Evolutionary conservation across 345 rosid species (phyloP), one percentile per base, ranked within the genome.

Genomic region (Gossypium bickii): DNA sequence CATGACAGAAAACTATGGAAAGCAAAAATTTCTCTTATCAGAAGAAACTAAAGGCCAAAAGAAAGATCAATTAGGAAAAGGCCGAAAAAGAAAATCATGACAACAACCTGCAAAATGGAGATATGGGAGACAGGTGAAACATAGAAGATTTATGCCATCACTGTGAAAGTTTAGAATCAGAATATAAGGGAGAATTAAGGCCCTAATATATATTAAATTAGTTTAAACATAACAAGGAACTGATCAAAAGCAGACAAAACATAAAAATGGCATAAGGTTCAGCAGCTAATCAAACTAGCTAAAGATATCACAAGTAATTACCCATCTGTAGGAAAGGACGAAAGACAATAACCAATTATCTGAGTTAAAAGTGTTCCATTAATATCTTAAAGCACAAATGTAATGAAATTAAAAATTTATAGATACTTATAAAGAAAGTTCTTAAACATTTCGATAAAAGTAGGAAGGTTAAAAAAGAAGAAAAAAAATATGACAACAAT

Each of bases 111-210:
- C 57, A 3, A 9, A n/a, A 8, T 12, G 20, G 58, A 68, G 43
- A 47, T 20, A 22, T 49, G 22, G 22, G 29, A 52, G 34, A 24
- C 53, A 66, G 55, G 71, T 0, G 11, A 47, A 67, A 67, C 29
- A 67, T 29, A n/a, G 71, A 24, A 47, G 11, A 67, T 20, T 48
- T 9, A 48, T 48, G 57, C 16, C 43, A 25, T 48, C 43, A 3
- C 72, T 9, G 11, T 48, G 57, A 25, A 64, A 45, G 2, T 47
- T 13, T 24, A 67, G 56, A 67, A 49, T 13, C 52, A 68, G 72
- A 67, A 67, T 67, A 47, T 48, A 67, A 48, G 71, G 29, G 17
- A 65, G 51, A 47, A 12, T 47, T 22, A 67, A 67, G 55, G 27
- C 71, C 49, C 17, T 24, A 49, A 34, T 15, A 38, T 4, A 68